Conservation (phyloP, 2,329 filamentous ascomycete genomes). For the Didymella keratinophila region DNA sequence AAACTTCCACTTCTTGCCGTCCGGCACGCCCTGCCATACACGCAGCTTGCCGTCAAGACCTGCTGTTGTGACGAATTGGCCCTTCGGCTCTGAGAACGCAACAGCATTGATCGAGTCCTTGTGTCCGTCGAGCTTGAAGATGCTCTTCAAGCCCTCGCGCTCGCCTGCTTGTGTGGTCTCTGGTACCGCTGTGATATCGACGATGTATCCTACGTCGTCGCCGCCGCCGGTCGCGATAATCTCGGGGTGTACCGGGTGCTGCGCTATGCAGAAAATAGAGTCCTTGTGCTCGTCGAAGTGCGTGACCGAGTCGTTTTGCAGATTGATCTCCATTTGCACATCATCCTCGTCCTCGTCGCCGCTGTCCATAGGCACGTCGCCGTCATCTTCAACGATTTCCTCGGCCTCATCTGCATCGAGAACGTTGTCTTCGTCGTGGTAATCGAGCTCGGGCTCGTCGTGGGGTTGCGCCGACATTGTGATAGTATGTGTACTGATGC, state of each 20-base stretch:
- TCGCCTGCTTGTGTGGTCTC: constrained; percentile 68
- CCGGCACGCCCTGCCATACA: constrained; percentile 66
- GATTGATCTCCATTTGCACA: constrained; percentile 70
- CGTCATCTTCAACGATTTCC: constrained; percentile 74
- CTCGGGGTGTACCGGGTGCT: constrained; percentile 80
- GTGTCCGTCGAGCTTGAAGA: constrained; percentile 87
- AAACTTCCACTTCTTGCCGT: constrained; percentile 67
- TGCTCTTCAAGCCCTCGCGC: constrained; percentile 66
- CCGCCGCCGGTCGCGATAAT: constrained; percentile 89
- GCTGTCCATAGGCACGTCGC: constrained; percentile 81
- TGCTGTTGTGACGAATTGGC: constrained; percentile 84
- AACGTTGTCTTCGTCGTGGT: constrained; percentile 73
- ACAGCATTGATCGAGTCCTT: constrained; percentile 89
- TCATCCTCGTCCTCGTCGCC: constrained; percentile 67
- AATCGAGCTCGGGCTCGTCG: constrained; percentile 47
- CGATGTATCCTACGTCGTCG: constrained; percentile 85
- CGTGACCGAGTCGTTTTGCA: constrained; percentile 91
- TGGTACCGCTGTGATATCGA: constrained; percentile 72
- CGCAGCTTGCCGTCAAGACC: constrained; percentile 86
- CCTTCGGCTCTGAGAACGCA: constrained; percentile 80
- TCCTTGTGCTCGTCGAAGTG: constrained; percentile 92
- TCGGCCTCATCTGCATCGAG: constrained; percentile 79
- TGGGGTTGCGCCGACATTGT: constrained; percentile 40
- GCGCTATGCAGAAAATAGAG: constrained; percentile 92
- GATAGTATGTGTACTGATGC: neutral